These are phyloP conservation scores for Fusarium falciforme DNA, from an alignment of 2,329 filamentous ascomycete genomes.

Conservation along the genomic window DNA sequence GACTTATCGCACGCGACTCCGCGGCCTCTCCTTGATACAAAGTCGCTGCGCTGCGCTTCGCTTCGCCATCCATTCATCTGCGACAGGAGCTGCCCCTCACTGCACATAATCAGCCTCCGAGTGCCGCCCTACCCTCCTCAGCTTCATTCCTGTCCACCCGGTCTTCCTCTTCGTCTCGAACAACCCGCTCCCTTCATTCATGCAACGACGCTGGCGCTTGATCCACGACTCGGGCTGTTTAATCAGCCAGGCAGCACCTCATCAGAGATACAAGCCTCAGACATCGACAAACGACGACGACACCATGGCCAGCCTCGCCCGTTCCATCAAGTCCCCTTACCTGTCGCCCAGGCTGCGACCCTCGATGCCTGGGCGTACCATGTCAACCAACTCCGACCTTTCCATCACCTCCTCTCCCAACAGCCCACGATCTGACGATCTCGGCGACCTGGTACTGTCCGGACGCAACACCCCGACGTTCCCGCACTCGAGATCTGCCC, in stretches of 20 bases:
- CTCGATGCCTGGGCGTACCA: constrained; percentile 55
- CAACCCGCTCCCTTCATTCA: constrained; percentile 14
- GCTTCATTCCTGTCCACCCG: constrained; percentile 16
- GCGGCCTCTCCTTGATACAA: constrained; percentile 19
- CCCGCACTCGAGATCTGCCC: constrained; percentile 10
- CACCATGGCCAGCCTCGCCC: constrained; percentile 61
- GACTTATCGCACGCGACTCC: constrained; percentile 5
- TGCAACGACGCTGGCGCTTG: constrained; percentile 38
- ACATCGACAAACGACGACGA: constrained; percentile 21
- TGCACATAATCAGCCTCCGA: constrained; percentile 21
- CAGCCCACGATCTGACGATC: constrained; percentile 45
- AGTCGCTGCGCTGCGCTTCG: constrained; percentile 15
- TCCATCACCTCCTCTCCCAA: constrained; percentile 36
- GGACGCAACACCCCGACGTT: constrained; percentile 45
- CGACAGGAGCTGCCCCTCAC: constrained; percentile 22
- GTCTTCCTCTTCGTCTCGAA: not conserved
- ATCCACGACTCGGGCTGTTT: constrained; percentile 35
- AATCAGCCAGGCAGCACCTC: constrained; percentile 27
- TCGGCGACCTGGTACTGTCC: constrained; percentile 45
- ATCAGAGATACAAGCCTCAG: constrained; percentile 22
- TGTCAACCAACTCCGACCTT: constrained; percentile 61
- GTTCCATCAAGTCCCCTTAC: constrained; percentile 62
- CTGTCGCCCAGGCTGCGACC: constrained; percentile 58
- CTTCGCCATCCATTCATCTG: constrained; percentile 15
- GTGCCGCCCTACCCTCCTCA: constrained; percentile 2